Percentiles rank a stretch among this genome's conserved stretches.
phyloP scores from a whole-genome alignment of 75 land plant species.

The Pinus albicaulis region DNA sequence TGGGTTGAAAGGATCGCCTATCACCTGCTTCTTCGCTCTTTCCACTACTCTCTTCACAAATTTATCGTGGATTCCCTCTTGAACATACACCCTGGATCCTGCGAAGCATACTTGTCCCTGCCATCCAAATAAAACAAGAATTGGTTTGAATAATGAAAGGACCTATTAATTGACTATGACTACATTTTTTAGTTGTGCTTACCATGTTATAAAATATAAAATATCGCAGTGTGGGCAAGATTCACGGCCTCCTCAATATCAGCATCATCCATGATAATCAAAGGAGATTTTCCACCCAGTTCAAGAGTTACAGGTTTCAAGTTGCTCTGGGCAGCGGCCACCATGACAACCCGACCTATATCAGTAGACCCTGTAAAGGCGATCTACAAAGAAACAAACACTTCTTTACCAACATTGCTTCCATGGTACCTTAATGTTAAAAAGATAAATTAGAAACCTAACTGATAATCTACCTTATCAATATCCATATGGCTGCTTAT shows the following conservation, averaged over 20 bases:
- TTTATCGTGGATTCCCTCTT: slow-evolving; percentile 24
- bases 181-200: slow-evolving; percentile 19
- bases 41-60: slow-evolving; percentile 15
- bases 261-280: slow-evolving; percentile 24
- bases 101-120: slow-evolving; percentile 27
- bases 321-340: slow-evolving; percentile 32
- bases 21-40: slow-evolving; percentile 11
- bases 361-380: slow-evolving; percentile 34
- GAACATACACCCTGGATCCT: slow-evolving; percentile 23
- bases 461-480: slow-evolving; percentile 52
- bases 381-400: slow-evolving; percentile 3
- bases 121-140: too few species aligned
- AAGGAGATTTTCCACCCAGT: slow-evolving; percentile 37
- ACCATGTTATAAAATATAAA: slow-evolving; percentile 23
- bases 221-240: slow-evolving; percentile 18
- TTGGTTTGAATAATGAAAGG: too few species aligned
- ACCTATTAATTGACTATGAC: neutral
- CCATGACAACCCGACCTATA: slow-evolving; percentile 31
- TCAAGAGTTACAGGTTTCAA: slow-evolving; percentile 32
- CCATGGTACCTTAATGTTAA: too few species aligned
- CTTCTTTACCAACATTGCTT: too few species aligned
- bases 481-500: slow-evolving; percentile 86
- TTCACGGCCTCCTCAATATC: slow-evolving; percentile 34
- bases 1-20: slow-evolving; percentile 22
- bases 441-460: too few species aligned